Evolutionary conservation across 2,329 filamentous ascomycete species (phyloP), one percentile per base, ranked within the genome.

Genomic region (Byssothecium circinans): DNA sequence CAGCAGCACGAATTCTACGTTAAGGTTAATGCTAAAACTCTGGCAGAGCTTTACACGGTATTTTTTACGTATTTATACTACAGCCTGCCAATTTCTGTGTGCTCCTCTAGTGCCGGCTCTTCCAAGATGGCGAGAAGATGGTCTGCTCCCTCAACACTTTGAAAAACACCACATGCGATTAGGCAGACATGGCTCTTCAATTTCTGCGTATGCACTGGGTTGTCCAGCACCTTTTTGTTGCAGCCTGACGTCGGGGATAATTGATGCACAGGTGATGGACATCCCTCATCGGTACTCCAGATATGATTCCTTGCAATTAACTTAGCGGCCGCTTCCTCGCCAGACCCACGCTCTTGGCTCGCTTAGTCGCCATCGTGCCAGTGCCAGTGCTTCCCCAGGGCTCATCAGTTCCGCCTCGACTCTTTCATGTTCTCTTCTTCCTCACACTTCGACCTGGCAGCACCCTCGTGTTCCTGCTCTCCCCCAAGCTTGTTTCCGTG

Each of bases 361-460:
- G 23, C 29, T 35, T 35, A 30, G 32, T 47, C 41, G 6, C 36
- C 41, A 38, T 32, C 14, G 6, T 32, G 29, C 29, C 29, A 12
- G 14, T 38, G 22, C 34, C 29, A 32, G 33, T 56, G 53, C 58
- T 60, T 54, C 53, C 56, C 55, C 25, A 27, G 6, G 6, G 4
- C 8, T 32, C 29, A 12, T 32, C 29, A 25, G 30, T 49, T 47
- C 37, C 52, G 48, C 46, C 50, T 47, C 42, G 43, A 43, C 43
- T 38, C 40, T 46, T 25, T 25, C 23, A n/a, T n/a, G n/a, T 48
- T 40, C 46, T 47, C 47, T 47, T 32, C 34, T 37, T 45, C 42
- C 38, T 45, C 37, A 45, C 47, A 33, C 47, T 39, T 20, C 19
- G 14, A 12, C 19, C 29, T 18, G 27, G 15, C 40, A 19, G 41